Percentiles rank a stretch among this genome's conserved stretches.
Evolutionary conservation across 2,329 filamentous ascomycete genomes (phyloP).

Genomic region (Dissoconium aciculare): DNA sequence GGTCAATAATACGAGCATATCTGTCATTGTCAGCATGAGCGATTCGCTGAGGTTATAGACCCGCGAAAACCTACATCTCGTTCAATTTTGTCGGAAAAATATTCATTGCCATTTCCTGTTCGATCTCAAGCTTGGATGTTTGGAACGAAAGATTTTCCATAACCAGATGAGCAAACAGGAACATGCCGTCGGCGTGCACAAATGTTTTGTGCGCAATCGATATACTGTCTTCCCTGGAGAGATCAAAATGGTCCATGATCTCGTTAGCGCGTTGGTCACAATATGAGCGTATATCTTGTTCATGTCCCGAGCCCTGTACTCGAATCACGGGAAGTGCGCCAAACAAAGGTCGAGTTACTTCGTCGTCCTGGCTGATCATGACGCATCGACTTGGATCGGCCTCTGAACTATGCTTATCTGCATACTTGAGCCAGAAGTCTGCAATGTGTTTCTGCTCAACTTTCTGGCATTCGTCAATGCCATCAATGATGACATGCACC

Average conservation of each 20-base stretch:
- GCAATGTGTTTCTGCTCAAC: slow-evolving; percentile 5
- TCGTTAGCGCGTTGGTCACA: too few relatives aligned
- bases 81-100: slow-evolving; percentile 3
- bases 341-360: slow-evolving; percentile 1
- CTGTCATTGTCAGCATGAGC: neutral
- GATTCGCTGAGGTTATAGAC: too few relatives aligned
- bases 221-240: neutral
- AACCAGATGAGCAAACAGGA: slow-evolving; percentile 7
- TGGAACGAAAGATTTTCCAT: slow-evolving; percentile 6
- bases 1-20: slow-evolving; percentile 2
- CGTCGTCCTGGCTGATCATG: slow-evolving; percentile 5
- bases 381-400: slow-evolving; percentile 4
- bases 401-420: neutral
- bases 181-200: slow-evolving; percentile 5
- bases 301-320: neutral
- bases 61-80: slow-evolving; percentile 5
- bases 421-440: slow-evolving; percentile 4
- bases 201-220: neutral
- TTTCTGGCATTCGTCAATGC: slow-evolving; percentile 6
- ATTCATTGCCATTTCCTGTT: neutral
- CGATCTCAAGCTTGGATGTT: neutral
- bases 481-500: slow-evolving; percentile 7
- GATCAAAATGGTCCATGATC: too few relatives aligned
- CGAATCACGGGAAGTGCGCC: slow-evolving; percentile 2
- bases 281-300: slow-evolving; percentile 4